Evolutionary conservation across 768 basidiomycete genomes (phyloP).

Genomic region (Rhizopogon rudus): DNA sequence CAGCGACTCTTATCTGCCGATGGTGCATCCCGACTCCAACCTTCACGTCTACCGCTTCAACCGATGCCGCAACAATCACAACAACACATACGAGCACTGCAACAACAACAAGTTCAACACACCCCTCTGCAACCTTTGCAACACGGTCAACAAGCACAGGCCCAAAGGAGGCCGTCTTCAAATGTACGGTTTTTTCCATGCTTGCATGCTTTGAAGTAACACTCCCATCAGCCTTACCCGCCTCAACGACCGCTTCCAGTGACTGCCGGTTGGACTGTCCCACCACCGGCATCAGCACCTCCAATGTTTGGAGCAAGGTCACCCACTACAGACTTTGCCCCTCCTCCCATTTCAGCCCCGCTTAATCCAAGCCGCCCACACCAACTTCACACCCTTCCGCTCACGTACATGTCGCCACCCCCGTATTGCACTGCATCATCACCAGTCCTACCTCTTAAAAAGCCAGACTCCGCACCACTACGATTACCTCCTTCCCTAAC

Average conservation of each 20-base stretch:
- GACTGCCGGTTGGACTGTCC: too few relatives aligned
- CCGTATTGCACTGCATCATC: slow-evolving; percentile 6
- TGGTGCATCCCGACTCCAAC: background rate
- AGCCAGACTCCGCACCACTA: background rate
- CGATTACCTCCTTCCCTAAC: background rate
- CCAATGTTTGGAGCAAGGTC: background rate
- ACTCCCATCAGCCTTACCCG: background rate
- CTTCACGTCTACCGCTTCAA: slow-evolving; percentile 2
- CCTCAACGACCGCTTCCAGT: background rate
- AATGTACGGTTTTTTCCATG: background rate
- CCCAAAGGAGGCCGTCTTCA: background rate
- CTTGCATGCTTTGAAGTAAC: background rate
- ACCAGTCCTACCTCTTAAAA: background rate
- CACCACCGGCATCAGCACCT: background rate
- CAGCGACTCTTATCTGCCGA: background rate
- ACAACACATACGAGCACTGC: background rate
- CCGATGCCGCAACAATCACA: background rate
- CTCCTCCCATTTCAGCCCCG: background rate
- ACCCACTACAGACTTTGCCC: background rate
- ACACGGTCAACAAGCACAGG: background rate
- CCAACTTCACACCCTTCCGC: background rate
- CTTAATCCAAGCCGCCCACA: background rate
- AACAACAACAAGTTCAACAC: background rate
- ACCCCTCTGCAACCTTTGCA: background rate
- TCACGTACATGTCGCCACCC: background rate